A percentile compares a stretch with the other conserved stretches of the same genome.
Conservation (phyloP, 202 grass and related monocot genomes). For the Setaria viridis region DNA sequence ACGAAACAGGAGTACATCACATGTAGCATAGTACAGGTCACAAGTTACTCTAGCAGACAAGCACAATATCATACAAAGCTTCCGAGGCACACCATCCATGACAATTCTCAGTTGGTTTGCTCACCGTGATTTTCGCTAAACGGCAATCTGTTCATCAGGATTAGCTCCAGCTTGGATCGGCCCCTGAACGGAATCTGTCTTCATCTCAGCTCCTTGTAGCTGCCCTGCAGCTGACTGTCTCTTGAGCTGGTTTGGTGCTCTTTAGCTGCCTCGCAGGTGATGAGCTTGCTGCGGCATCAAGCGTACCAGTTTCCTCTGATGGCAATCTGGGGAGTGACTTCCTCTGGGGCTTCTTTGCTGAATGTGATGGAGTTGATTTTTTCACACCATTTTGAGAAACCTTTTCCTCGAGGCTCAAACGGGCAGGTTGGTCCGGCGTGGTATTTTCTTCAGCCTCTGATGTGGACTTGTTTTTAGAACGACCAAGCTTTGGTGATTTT, state of each 20-base stretch:
- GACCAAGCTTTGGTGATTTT: constrained; percentile 75
- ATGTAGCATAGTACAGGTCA: constrained; percentile 40
- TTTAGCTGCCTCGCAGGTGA: constrained; percentile 22
- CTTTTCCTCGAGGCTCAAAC: constrained; percentile 57
- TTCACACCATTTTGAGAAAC: constrained; percentile 50
- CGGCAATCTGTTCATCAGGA: constrained; percentile 7
- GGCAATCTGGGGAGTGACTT: constrained; percentile 61
- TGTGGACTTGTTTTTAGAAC: constrained; percentile 55
- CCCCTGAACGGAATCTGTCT: not conserved
- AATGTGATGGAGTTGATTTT: constrained; percentile 35
- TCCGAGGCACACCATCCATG: constrained; percentile 38
- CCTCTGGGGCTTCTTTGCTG: constrained; percentile 59
- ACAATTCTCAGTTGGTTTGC: constrained; percentile 38
- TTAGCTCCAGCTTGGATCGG: constrained; percentile 28
- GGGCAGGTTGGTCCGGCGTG: constrained; percentile 10
- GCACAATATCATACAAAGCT: constrained; percentile 37
- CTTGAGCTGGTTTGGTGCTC: constrained; percentile 23
- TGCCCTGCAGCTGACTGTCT: constrained; percentile 29
- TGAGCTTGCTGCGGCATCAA: constrained; percentile 16
- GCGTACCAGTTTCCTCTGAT: constrained; percentile 52
- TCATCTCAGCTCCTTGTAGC: constrained; percentile 26
- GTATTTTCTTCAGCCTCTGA: constrained; percentile 49
- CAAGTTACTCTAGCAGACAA: constrained; percentile 40
- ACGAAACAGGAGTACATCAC: constrained; percentile 31
- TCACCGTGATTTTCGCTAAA: constrained; percentile 17